Evolutionary conservation across 192 early-diverging fungal genomes (phyloP).

Genomic region (Coemansia sp.): DNA sequence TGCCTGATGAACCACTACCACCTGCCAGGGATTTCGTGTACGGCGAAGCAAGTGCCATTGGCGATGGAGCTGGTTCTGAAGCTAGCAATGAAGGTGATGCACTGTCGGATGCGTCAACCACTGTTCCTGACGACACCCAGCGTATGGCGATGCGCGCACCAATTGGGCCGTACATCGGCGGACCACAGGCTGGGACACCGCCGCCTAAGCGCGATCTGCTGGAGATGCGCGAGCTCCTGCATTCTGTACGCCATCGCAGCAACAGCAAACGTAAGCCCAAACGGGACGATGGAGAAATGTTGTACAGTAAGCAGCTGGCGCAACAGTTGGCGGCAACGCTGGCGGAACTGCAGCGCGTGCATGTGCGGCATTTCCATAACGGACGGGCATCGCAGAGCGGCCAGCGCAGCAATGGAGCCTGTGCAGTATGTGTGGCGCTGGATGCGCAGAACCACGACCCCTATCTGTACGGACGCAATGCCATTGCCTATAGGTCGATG

Average conservation of each 20-base stretch:
- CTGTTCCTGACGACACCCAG: constrained; percentile 18
- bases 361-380: constrained; percentile 31
- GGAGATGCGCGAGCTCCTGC: constrained; percentile 29
- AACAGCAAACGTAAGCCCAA: neutral
- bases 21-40: neutral
- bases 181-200: neutral
- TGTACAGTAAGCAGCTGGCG: constrained; percentile 25
- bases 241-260: constrained; percentile 21
- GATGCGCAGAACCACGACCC: constrained; percentile 50
- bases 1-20: too few species aligned
- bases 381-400: neutral
- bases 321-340: constrained; percentile 39
- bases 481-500: constrained; percentile 40
- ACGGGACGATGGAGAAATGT: constrained; percentile 4
- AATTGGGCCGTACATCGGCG: constrained; percentile 9
- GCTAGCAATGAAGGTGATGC: constrained; percentile 9
- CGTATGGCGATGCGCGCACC: constrained; percentile 21
- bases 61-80: too few species aligned
- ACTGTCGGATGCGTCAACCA: constrained; percentile 48
- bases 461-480: constrained; percentile 44
- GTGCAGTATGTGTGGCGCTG: constrained; percentile 37
- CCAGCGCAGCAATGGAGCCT: neutral
- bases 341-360: constrained; percentile 47
- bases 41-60: neutral
- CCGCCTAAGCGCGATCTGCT: constrained; percentile 22